Percentiles rank a stretch among this genome's conserved stretches.
These are phyloP conservation scores for Eutrema yunnanense DNA, from an alignment of 345 rosid genomes.

Conservation along the genomic window DNA sequence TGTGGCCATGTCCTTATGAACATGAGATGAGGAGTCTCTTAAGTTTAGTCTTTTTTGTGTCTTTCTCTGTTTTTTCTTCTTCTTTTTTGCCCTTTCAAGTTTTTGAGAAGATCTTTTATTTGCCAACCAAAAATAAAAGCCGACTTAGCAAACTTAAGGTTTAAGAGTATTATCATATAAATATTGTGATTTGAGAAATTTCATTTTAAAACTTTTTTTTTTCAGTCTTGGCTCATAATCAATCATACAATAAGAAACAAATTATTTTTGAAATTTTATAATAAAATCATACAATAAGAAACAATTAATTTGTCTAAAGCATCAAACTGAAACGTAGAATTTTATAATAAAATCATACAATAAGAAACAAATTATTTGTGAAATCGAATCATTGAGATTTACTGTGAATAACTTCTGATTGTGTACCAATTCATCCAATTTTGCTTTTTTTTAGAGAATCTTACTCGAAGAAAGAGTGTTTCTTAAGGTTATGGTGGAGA, in stretches of 20 bases:
- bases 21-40: constrained; percentile 26
- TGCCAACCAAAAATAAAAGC: neutral
- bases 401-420: neutral
- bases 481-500: constrained; percentile 10
- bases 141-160: neutral
- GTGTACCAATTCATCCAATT: neutral
- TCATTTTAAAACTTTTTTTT: neutral
- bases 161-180: no score
- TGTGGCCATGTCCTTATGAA: constrained; percentile 32
- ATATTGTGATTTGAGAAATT: neutral
- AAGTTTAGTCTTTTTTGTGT: constrained; percentile 15
- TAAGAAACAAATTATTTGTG: no score
- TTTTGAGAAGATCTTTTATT: constrained; percentile 21
- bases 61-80: constrained; percentile 12
- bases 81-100: constrained; percentile 25
- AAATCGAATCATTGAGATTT: neutral
- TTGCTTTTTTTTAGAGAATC: neutral
- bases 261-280: no score
- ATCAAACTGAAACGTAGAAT: no score
- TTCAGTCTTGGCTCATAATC: neutral
- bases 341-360: no score
- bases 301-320: neutral
- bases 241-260: no score
- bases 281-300: no score
- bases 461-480: constrained; percentile 5